Evolutionary conservation across 2,329 filamentous ascomycete species (phyloP).

Genomic region (Ramularia endophylla): DNA sequence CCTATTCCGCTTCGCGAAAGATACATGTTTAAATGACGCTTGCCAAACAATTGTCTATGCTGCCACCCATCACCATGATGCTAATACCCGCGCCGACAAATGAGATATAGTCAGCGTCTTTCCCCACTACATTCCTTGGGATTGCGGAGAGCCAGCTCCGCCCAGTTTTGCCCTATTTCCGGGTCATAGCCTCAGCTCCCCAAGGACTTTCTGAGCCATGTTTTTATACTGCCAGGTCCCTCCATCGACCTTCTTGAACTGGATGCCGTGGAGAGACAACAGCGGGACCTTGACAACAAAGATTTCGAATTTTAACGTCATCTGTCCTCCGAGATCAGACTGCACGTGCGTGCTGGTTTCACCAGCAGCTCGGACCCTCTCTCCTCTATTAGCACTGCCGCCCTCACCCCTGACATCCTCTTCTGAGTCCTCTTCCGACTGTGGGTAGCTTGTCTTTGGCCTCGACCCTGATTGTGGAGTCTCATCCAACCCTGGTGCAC

Average conservation of each 20-base stretch:
- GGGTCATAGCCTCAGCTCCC: conserved; percentile 69
- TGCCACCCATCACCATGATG: too few relatives aligned
- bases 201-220: conserved; percentile 92
- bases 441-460: conserved; percentile 74
- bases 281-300: conserved; percentile 96
- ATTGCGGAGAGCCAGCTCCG: conserved; percentile 4
- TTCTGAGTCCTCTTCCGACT: conserved; percentile 44
- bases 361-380: conserved; percentile 49
- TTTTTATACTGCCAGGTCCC: conserved; percentile 99
- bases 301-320: conserved; percentile 88
- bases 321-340: conserved; percentile 76
- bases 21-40: too few relatives aligned
- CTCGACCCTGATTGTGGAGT: conserved; percentile 54
- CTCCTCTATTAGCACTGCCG: conserved; percentile 27
- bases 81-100: too few relatives aligned
- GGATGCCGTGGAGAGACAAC: conserved; percentile 86
- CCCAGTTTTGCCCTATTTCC: neutral
- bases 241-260: conserved; percentile 94
- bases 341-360: conserved; percentile 92
- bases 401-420: conserved; percentile 18
- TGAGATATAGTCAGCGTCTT: too few relatives aligned
- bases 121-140: too few relatives aligned
- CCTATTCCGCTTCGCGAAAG: too few relatives aligned
- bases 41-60: too few relatives aligned
- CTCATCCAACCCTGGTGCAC: conserved; percentile 56